phyloP scores from a whole-genome alignment of 1,284 basidiomycete genomes.

The Sanguinoderma infundibulare region DNA sequence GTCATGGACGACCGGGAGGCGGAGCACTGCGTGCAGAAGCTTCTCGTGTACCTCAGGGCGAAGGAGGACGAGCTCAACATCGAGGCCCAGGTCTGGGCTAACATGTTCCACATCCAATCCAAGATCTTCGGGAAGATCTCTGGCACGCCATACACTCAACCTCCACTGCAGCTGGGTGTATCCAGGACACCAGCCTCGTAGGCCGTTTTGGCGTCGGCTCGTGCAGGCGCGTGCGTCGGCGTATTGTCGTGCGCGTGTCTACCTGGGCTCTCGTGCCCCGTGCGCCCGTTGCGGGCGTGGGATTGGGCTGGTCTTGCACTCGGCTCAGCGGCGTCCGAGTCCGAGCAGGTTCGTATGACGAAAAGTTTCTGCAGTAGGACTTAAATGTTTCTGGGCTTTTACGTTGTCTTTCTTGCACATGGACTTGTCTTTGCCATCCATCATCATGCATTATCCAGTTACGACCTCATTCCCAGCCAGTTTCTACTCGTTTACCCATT shows the following conservation, averaged over 20 bases:
- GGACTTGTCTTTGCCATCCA: conserved; percentile 32
- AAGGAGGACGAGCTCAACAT: conserved; percentile 16
- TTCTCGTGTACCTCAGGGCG: conserved; percentile 17
- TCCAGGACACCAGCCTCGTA: conserved; percentile 4
- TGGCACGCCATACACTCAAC: conserved; percentile 12
- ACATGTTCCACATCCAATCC: conserved; percentile 16
- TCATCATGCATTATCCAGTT: conserved; percentile 26
- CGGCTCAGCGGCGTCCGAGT: neutral
- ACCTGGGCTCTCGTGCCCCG: neutral
- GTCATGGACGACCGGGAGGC: conserved; percentile 12
- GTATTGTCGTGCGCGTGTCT: neutral
- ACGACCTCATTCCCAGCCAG: conserved; percentile 15
- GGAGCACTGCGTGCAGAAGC: conserved; percentile 19
- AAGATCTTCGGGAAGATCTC: conserved; percentile 19
- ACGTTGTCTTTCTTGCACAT: conserved; percentile 30
- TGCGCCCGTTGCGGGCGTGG: neutral
- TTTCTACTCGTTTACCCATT: conserved; percentile 5
- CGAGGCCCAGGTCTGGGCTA: conserved; percentile 10
- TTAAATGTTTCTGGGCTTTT: conserved; percentile 27
- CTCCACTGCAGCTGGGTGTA: conserved; percentile 1
- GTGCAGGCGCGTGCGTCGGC: neutral
- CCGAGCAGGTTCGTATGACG: conserved; percentile 27
- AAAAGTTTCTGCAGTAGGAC: conserved; percentile 30
- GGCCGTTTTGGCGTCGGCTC: neutral
- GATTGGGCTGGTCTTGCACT: neutral